Base-by-base conservation (phyloP, 2,329 filamentous ascomycete species). In the Graphilbum sp. region DNA sequence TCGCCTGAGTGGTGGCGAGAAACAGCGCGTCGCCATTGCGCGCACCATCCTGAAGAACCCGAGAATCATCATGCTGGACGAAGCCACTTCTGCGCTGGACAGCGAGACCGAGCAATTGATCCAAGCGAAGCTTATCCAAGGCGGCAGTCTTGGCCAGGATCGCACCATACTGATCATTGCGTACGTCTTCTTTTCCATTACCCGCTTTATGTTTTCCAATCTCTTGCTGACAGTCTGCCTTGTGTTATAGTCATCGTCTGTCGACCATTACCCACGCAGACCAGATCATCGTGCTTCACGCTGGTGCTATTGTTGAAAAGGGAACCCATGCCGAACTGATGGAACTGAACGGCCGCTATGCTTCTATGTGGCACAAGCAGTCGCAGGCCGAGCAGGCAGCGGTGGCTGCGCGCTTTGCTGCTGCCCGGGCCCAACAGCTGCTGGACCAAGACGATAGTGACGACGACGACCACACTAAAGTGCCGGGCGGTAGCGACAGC, bases 111-210 rank as follows among this genome's bases (percentile, higher is more conserved):
- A 75, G 48, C 61, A 64, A 25, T 61, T 66, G 38, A 75, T 75
- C 29, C 71, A 75, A 48, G 50, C 52, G 42, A 86, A 87, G 27
- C 71, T 98, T 24, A 77, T 77, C 41, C 84, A 51, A 18, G 54
- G 54, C 30, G 55, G 54, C 8, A 47, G 72, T 13, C 73, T 96
- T 34, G 83, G 84, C 15, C 67, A 79, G 47, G 87, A 86, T 36
- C 80, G 90, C 34, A 98, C 90, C 1, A 79, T 95, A 63, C 72
- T 98, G 43, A 86, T 96, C 37, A 96, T 98, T 60, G 90, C 90
- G 63, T 85, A 75, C 4, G 7, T 33, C 11, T 23, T n/a, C 9
- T n/a, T 25, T 16, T 19, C 20, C 15, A 17, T 21, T 15, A 19
- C 8, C 33, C 16, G 13, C 10, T 31, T 7, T 31, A 35, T 24